Base-by-base conservation (phyloP, 352 stramenopile genomes). In the Thalassiosira hispida region DNA sequence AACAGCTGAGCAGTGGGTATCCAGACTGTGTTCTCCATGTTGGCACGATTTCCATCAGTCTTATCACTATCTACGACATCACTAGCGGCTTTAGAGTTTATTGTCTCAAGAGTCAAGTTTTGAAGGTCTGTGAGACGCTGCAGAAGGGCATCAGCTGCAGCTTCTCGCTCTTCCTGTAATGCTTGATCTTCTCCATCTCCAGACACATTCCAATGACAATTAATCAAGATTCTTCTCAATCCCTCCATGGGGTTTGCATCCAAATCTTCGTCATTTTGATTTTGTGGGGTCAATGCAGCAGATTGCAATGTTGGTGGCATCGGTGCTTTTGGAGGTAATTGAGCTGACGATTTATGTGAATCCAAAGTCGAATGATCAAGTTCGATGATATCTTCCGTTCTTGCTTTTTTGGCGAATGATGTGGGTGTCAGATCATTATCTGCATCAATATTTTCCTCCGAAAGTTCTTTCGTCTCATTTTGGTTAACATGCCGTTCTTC, bases 1-100 rank as follows among this genome's bases (percentile, higher is more conserved):
- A 70, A 67, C 1, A 79, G 35, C 33, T 53, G 18, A 9, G 68
- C 46, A 44, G 63, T 67, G 14, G 68, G 22, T 72, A 79, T 79
- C 62, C 61, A 78, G 2, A 83, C 68, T 56, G 27, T 22, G 44
- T 72, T 65, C 0, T 40, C 46, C 8, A 72, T 27, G 29, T 44
- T 6, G 25, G 8, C n/a, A 31, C 5, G 5, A 59, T 66, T 18
- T 52, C 31, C 35, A 49, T 62, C 46, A 64, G 38, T 53, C 38
- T 18, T 59, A 31, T 11, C 5, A 49, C 25, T 51, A 14, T 6
- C 38, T 29, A 2, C n/a, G 16, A 67, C 25, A 47, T 57, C 18
- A 46, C n/a, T 20, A 59, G 35, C 18, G 23, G 61, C 23, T 70
- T 22, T 25, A 53, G 18, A 62, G 16, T 65, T 52, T n/a, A 74